These are phyloP conservation scores for Raffaelea albimanens DNA, from an alignment of 2,329 filamentous ascomycete species.

Conservation along the genomic window DNA sequence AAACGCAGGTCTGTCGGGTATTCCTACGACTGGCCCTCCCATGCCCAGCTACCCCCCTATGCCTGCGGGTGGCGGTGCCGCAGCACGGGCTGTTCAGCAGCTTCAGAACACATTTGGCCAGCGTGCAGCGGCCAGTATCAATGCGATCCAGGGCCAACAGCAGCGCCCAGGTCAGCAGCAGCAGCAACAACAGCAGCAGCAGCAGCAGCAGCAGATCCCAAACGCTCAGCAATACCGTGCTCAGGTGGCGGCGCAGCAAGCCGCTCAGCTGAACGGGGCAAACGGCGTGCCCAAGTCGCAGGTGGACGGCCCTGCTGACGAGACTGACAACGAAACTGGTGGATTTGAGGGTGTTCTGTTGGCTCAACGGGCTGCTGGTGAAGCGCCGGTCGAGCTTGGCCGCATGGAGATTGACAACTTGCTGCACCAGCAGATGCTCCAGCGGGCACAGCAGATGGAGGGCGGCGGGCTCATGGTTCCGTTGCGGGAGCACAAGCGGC, in stretches of 20 bases:
- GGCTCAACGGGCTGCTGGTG: conserved; percentile 42
- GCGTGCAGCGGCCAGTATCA: conserved; percentile 57
- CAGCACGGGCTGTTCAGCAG: conserved; percentile 45
- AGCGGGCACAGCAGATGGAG: conserved; percentile 59
- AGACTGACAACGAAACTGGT: conserved; percentile 55
- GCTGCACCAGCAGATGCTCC: conserved; percentile 59
- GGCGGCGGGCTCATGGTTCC: conserved; percentile 69
- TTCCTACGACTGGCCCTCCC: conserved; percentile 1
- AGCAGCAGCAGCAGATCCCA: conserved; percentile 12
- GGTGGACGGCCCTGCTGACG: conserved; percentile 64
- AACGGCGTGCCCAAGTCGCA: conserved; percentile 42
- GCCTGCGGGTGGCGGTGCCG: conserved; percentile 27
- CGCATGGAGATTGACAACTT: conserved; percentile 57
- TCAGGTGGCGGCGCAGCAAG: conserved; percentile 21
- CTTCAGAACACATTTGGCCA: conserved; percentile 52
- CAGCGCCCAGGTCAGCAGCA: conserved; percentile 11
- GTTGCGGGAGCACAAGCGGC: conserved; percentile 33
- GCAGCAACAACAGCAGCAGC: conserved; percentile 13
- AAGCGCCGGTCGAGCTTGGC: conserved; percentile 44
- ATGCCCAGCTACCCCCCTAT: conserved; percentile 11
- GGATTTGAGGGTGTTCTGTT: conserved; percentile 51
- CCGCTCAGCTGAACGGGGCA: conserved; percentile 29
- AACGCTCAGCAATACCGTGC: conserved; percentile 24
- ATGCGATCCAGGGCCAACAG: conserved; percentile 40
- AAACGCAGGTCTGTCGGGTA: not conserved